Percentiles rank a stretch among this genome's conserved stretches.
phyloP scores from a whole-genome alignment of 495 filamentous ascomycete species.

The Letharia lupina region DNA sequence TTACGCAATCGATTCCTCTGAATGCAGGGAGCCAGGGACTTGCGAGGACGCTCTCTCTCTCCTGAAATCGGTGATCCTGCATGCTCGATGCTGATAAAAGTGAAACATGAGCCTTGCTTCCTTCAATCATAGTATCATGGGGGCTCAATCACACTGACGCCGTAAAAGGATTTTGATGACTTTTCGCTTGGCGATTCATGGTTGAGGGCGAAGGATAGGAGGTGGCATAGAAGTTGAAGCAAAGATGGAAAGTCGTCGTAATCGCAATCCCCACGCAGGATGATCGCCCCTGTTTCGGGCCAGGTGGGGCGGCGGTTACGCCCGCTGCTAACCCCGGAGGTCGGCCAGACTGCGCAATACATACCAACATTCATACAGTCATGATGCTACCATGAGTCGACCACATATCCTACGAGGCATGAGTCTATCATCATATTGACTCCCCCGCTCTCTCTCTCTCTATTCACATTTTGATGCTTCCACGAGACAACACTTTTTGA shows the following conservation, averaged over 20 bases:
- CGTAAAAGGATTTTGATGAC: too few relatives aligned
- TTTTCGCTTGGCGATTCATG: neutral
- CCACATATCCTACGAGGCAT: neutral
- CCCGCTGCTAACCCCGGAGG: neutral
- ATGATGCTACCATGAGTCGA: neutral
- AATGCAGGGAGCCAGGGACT: neutral
- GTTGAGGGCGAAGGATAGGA: neutral
- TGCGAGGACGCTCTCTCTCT: neutral
- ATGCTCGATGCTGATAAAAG: neutral
- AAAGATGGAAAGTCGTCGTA: neutral
- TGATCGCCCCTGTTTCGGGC: neutral
- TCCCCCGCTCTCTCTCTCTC: neutral
- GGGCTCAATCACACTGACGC: neutral
- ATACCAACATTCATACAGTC: too few relatives aligned
- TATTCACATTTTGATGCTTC: too few relatives aligned
- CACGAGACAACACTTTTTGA: neutral
- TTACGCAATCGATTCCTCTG: constrained; percentile 3
- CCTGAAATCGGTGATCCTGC: neutral
- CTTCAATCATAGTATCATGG: neutral
- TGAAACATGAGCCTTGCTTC: neutral
- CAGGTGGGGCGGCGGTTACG: neutral
- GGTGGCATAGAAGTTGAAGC: neutral
- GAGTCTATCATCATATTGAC: neutral
- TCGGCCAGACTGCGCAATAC: neutral
- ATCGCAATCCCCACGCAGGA: neutral